Conservation (phyloP, 164 flowering plant genomes). For the Macadamia tetraphylla region DNA sequence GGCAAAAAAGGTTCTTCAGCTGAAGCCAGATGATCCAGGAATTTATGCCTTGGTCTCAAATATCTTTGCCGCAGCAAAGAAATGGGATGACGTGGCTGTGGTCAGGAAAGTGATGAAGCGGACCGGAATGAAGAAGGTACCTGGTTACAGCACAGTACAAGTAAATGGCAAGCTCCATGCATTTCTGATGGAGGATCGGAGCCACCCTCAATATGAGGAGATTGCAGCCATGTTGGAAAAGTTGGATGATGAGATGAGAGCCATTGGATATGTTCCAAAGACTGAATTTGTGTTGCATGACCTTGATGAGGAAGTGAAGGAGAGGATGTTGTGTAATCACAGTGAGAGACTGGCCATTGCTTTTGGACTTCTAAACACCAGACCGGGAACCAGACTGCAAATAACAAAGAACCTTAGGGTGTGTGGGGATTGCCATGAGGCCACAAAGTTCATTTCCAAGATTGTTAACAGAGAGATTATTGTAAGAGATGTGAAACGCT, state of each 20-base stretch:
- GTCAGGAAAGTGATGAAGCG: slow-evolving; percentile 27
- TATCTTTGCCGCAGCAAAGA: slow-evolving; percentile 20
- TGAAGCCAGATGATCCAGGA: slow-evolving; percentile 30
- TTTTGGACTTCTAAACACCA: slow-evolving; percentile 20
- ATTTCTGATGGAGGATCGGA: slow-evolving; percentile 24
- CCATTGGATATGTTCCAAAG: slow-evolving; percentile 23
- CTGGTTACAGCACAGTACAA: slow-evolving; percentile 23
- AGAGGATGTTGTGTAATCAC: slow-evolving; percentile 21
- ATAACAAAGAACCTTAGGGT: slow-evolving; percentile 24
- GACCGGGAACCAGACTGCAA: slow-evolving; percentile 12
- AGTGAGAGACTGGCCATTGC: slow-evolving; percentile 28
- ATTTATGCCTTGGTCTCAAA: slow-evolving; percentile 30
- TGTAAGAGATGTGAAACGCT: slow-evolving; percentile 21
- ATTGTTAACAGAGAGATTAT: slow-evolving; percentile 20
- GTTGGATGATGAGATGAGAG: slow-evolving; percentile 21
- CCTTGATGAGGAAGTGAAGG: slow-evolving; percentile 19
- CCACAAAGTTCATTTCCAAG: slow-evolving; percentile 22
- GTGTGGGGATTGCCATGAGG: slow-evolving; percentile 22
- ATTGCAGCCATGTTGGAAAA: slow-evolving; percentile 16
- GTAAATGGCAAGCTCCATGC: slow-evolving; percentile 24
- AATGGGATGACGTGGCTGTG: slow-evolving; percentile 25
- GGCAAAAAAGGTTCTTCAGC: slow-evolving; percentile 19
- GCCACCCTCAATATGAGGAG: slow-evolving; percentile 21
- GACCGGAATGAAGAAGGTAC: slow-evolving; percentile 21
- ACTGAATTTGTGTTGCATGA: slow-evolving; percentile 24